Evolutionary conservation across 2,329 filamentous ascomycete genomes (phyloP).

Genomic region (Aurifilum marmelostoma): DNA sequence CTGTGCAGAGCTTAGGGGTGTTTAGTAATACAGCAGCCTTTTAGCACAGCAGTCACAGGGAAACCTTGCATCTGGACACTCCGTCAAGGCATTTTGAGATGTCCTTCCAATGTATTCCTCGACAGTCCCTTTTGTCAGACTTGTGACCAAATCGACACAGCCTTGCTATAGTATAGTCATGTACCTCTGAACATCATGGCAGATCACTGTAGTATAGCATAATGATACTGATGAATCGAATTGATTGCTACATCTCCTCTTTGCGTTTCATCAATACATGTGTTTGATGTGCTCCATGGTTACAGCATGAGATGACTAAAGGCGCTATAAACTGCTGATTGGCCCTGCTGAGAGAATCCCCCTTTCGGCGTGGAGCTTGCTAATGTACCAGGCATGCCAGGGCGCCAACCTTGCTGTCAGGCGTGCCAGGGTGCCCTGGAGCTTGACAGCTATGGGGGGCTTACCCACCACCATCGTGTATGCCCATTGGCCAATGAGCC

Average conservation of each 20-base stretch:
- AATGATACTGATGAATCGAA: neutral
- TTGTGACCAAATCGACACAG: too few species aligned
- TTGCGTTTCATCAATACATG: neutral
- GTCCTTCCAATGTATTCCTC: too few species aligned
- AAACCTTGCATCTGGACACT: neutral
- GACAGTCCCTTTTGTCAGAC: too few species aligned
- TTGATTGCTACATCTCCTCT: neutral
- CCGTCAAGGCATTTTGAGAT: neutral
- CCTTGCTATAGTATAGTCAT: neutral
- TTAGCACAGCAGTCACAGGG: too few species aligned
- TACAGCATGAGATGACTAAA: neutral
- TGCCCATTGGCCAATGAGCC: neutral
- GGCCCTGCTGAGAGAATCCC: neutral
- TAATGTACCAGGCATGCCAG: neutral
- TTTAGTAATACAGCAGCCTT: too few species aligned
- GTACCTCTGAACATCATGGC: neutral
- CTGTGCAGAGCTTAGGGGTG: neutral
- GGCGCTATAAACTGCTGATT: neutral
- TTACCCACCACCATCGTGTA: neutral
- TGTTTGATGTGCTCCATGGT: too few species aligned
- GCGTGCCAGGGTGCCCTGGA: neutral
- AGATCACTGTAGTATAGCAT: neutral
- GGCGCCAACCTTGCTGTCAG: neutral
- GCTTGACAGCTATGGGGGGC: neutral
- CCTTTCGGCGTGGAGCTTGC: conserved; percentile 7